phyloP scores from a whole-genome alignment of 129 eudicot genomes.

The Logfia minima region DNA sequence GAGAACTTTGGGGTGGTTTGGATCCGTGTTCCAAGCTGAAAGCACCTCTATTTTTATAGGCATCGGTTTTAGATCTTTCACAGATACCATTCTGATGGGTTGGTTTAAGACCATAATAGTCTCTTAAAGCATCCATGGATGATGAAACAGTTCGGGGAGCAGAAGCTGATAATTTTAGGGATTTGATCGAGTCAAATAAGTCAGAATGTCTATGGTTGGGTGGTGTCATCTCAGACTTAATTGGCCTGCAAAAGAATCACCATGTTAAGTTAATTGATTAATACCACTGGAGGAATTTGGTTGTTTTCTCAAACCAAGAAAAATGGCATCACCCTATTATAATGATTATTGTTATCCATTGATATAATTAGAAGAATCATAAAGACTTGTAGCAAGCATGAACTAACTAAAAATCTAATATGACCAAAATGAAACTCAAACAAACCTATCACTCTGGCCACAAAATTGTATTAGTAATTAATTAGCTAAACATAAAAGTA shows the following conservation, averaged over 20 bases:
- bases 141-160: slow-evolving; percentile 54
- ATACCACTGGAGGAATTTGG: neutral
- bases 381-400: slow-evolving; percentile 5
- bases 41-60: slow-evolving; percentile 9
- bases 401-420: neutral
- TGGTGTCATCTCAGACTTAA: slow-evolving; percentile 54
- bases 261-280: slow-evolving; percentile 11
- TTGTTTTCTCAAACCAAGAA: slow-evolving; percentile 3
- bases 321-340: neutral
- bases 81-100: slow-evolving; percentile 29
- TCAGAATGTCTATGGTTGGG: slow-evolving; percentile 56
- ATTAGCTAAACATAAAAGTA: slow-evolving; percentile 8
- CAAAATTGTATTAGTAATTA: neutral
- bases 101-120: slow-evolving; percentile 68
- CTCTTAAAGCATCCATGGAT: slow-evolving; percentile 68
- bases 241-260: slow-evolving; percentile 40
- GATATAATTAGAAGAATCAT: no score
- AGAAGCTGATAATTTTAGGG: slow-evolving; percentile 66
- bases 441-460: slow-evolving; percentile 3
- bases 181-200: slow-evolving; percentile 69
- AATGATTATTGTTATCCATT: neutral
- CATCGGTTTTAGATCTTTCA: slow-evolving; percentile 49
- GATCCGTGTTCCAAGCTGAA: slow-evolving; percentile 15
- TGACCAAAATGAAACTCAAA: neutral
- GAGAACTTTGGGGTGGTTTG: slow-evolving; percentile 27